Conservation (phyloP, 2,329 filamentous ascomycete species). For the Fusarium sp. region DNA sequence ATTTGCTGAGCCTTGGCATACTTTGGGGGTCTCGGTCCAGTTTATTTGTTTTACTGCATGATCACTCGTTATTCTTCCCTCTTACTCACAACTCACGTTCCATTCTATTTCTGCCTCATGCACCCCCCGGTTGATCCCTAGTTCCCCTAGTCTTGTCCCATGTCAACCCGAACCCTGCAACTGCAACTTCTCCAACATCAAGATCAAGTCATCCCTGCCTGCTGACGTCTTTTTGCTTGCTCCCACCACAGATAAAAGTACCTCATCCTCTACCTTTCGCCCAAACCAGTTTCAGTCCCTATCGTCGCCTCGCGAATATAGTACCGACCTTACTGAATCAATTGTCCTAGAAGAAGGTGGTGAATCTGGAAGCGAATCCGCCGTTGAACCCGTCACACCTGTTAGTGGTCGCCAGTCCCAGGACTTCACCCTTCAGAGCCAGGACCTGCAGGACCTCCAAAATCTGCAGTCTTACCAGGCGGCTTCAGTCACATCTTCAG, state of each 20-base stretch:
- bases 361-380: conserved; percentile 70
- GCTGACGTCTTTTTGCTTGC: conserved; percentile 45
- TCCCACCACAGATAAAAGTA: conserved; percentile 44
- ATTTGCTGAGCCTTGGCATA: conserved; percentile 20
- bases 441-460: conserved; percentile 53
- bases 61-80: conserved; percentile 14
- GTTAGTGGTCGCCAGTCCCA: conserved; percentile 68
- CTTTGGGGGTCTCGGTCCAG: conserved; percentile 26
- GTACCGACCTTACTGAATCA: conserved; percentile 62
- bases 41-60: conserved; percentile 31
- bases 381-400: conserved; percentile 71
- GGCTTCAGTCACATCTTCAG: conserved; percentile 36
- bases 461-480: conserved; percentile 40
- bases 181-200: conserved; percentile 29
- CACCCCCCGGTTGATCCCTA: conserved; percentile 19
- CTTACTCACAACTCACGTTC: conserved; percentile 7
- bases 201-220: conserved; percentile 41
- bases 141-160: conserved; percentile 16
- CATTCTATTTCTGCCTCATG: conserved; percentile 38
- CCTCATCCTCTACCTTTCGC: conserved; percentile 36
- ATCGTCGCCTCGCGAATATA: conserved; percentile 60
- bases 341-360: conserved; percentile 66
- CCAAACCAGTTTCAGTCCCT: conserved; percentile 47
- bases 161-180: conserved; percentile 29
- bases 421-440: conserved; percentile 61